Base-by-base conservation (phyloP, 1,284 basidiomycete species). In the Apiotrichum mycotoxinovorans region DNA sequence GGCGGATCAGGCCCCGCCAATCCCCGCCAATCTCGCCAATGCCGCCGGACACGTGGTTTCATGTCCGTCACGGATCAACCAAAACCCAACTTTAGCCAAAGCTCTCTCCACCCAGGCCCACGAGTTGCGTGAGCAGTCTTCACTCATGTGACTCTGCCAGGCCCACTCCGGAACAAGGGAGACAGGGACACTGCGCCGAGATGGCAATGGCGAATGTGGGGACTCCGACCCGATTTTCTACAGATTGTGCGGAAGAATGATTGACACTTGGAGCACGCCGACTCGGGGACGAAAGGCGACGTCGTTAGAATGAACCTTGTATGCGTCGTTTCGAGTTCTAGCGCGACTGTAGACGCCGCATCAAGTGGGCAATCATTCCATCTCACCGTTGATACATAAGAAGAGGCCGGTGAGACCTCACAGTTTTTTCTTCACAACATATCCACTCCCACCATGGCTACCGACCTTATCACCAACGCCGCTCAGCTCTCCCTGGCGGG, bases 401-500 rank as follows among this genome's bases (percentile, higher is more conserved):
- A 10, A 40, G 37, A 38, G 15, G 17, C 17, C 37, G 15, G 18
- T 38, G 37, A 8, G 8, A 18, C 15, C 17, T 4, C 15, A n/a
- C 11, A 38, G 37, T n/a, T 38, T 18, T 18, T n/a, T 38, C 8
- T 35, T 18, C 2, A 2, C 8, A 17, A 23, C 51, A 26, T 44
- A 22, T 35, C 46, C 1, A 22, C 46, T 18, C 33, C 17, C 47
- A 30, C 40, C n/a, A 46, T 46, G 27, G 27, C 27, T 10, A 56
- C 41, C 45, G 42, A 48, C 17, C 26, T 30, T 22, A 45, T 45
- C 47, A 51, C 35, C 35, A 49, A 20, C 41, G 25, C 48, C 2
- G 53, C 40, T 11, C 38, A 43, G 40, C 53, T 49, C 41, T 26
- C 47, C 30, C 41, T 49, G 25, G 47, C 23, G 18, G 17, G 11